These are phyloP conservation scores for Pythium monospermum DNA, from an alignment of 352 stramenopile genomes.

Conservation along the genomic window DNA sequence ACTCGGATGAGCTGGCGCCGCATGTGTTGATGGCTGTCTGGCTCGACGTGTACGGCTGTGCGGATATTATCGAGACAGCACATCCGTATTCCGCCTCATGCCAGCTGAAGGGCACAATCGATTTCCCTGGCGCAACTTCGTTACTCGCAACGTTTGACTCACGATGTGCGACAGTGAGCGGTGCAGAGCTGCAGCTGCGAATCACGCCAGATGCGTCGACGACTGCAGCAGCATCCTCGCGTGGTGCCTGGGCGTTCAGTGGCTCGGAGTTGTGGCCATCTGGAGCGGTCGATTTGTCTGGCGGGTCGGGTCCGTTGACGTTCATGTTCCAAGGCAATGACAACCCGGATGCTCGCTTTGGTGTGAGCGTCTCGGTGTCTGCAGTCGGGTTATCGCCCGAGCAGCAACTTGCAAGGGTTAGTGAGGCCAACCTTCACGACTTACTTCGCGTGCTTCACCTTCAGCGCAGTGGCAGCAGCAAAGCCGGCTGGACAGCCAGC, in stretches of 20 bases:
- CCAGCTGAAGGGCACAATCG: slow-evolving; percentile 29
- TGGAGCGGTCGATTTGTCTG: slow-evolving; percentile 43
- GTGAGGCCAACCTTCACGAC: slow-evolving; percentile 29
- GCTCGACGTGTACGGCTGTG: slow-evolving; percentile 71
- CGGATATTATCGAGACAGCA: slow-evolving; percentile 48
- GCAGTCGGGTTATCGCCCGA: slow-evolving; percentile 57
- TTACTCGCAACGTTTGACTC: slow-evolving; percentile 65
- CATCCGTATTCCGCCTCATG: slow-evolving; percentile 48
- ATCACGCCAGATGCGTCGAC: not conserved
- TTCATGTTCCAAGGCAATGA: slow-evolving; percentile 56
- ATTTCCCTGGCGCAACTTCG: slow-evolving; percentile 49
- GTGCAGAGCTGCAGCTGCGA: slow-evolving; percentile 17
- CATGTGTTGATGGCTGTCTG: slow-evolving; percentile 66
- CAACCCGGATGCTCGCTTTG: slow-evolving; percentile 51
- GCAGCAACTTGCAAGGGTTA: slow-evolving; percentile 53
- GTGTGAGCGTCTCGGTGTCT: slow-evolving; percentile 50
- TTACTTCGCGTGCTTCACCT: slow-evolving; percentile 20
- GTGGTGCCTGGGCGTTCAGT: slow-evolving; percentile 9
- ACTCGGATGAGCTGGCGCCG: slow-evolving; percentile 36
- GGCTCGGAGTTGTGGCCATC: slow-evolving; percentile 40
- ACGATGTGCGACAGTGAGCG: slow-evolving; percentile 37
- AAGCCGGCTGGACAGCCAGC: slow-evolving; percentile 36
- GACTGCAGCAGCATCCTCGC: not conserved
- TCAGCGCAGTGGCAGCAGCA: not conserved
- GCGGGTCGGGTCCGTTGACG: slow-evolving; percentile 44